Base-by-base conservation (phyloP, 768 basidiomycete species). In the Mycena indigotica region DNA sequence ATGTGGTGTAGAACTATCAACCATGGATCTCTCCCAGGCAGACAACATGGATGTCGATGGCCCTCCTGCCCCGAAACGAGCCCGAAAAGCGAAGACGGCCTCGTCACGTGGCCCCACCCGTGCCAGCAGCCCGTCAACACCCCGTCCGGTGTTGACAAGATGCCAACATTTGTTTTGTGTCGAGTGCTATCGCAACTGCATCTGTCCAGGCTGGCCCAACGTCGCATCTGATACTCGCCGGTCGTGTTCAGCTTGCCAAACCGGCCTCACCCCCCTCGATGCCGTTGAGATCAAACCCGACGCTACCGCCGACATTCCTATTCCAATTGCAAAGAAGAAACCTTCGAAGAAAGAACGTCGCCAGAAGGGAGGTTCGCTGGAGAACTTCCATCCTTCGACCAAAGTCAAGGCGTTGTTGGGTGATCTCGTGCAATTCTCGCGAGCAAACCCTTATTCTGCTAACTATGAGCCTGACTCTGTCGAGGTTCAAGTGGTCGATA, bases 151-250 rank as follows among this genome's bases (percentile, higher is more conserved):
- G 52, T 73, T 99, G 68, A 97, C 97, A 13, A 85, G 89, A 60
- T 99, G 97, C 70, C 91, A 94, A 66, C 97, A 99, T 71, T 80
- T 98, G 28, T 98, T 91, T 72, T 99, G 97, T 73, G 65, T 87
- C 10, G 76, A 76, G 25, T 99, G 97, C 73, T 98, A 94, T 80
- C 85, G 88, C 38, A 75, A 79, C 60, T 83, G 82, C n/a, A 83
- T 94, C 39, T 91, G 81, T 61, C 82, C 92, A 23, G 85, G 83
- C 24, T 98, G 91, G 89, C 91, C 94, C 1, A 84, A 87, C 58
- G 80, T 87, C 39, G 63, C 80, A 19, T 71, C 81, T 21, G 85
- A 86, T 52, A 70, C 77, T n/a, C 74, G 71, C 49, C 81, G 84
- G 17, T 76, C 80, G 6, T 99, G 97, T 69, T 84, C 89, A 17